These are phyloP conservation scores for Aquanectria penicillioides DNA, from an alignment of 2,329 filamentous ascomycete species.

Conservation along the genomic window DNA sequence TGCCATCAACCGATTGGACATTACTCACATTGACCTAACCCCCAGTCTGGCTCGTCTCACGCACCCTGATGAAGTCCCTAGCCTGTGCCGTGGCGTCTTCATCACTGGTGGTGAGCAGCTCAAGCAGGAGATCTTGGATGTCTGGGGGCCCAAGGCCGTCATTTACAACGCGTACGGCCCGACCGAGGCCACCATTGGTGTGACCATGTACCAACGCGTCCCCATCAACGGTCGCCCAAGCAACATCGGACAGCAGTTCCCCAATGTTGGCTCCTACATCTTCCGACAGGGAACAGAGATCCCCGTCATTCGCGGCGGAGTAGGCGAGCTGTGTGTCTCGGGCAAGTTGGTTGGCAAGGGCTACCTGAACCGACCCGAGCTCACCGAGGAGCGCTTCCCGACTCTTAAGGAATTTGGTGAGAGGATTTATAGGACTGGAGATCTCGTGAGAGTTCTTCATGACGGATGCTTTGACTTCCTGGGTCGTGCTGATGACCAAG, in stretches of 20 bases:
- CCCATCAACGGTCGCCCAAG: constrained; percentile 80
- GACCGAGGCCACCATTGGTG: constrained; percentile 92
- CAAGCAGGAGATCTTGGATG: constrained; percentile 87
- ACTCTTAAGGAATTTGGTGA: constrained; percentile 65
- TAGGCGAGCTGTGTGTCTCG: constrained; percentile 90
- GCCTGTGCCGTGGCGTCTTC: constrained; percentile 83
- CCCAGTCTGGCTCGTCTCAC: constrained; percentile 85
- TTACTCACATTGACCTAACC: constrained; percentile 93
- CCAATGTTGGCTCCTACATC: constrained; percentile 87
- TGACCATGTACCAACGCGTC: constrained; percentile 88
- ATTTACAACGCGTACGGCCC: constrained; percentile 96
- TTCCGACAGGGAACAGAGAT: constrained; percentile 73
- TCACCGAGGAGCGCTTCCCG: constrained; percentile 82
- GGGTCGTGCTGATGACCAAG: constrained; percentile 88
- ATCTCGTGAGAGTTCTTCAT: constrained; percentile 83
- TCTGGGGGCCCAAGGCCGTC: constrained; percentile 81
- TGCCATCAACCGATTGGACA: constrained; percentile 75
- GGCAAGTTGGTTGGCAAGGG: constrained; percentile 89
- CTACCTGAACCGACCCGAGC: constrained; percentile 82
- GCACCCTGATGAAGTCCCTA: constrained; percentile 83
- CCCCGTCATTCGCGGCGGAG: constrained; percentile 79
- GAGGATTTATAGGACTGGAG: constrained; percentile 86
- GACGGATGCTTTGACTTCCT: constrained; percentile 89
- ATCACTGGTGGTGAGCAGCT: constrained; percentile 92
- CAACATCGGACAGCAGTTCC: constrained; percentile 88